These are phyloP conservation scores for Chenopodium quinoa DNA, from an alignment of 148 eudicot species.

Conservation along the genomic window DNA sequence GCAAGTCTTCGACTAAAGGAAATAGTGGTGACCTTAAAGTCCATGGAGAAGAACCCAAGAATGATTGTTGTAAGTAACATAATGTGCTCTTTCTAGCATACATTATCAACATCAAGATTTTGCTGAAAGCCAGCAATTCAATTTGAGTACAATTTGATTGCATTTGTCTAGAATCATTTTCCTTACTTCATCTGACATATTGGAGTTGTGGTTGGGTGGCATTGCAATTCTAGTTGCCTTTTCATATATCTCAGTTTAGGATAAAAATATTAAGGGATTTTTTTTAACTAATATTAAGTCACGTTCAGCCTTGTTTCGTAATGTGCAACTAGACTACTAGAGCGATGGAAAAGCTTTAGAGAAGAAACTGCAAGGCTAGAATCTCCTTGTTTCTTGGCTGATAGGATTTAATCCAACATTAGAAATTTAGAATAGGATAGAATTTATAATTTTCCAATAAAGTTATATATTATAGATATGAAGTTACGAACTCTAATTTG, in stretches of 20 bases:
- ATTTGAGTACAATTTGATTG: neutral
- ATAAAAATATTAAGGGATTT: neutral
- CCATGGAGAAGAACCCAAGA: conserved; percentile 29
- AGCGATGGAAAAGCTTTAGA: neutral
- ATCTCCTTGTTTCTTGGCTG: neutral
- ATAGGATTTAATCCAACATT: neutral
- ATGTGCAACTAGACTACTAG: neutral
- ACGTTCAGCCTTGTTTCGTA: neutral
- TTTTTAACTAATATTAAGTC: neutral
- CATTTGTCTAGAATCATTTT: neutral
- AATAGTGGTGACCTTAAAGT: conserved; percentile 23
- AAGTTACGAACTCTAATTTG: neutral
- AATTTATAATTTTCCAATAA: neutral
- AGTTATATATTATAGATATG: too few species aligned
- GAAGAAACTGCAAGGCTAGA: neutral
- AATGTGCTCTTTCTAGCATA: neutral
- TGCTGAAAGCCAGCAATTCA: conserved; percentile 2
- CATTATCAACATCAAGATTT: neutral
- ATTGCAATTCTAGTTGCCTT: neutral
- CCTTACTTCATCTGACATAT: neutral
- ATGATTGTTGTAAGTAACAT: conserved; percentile 43
- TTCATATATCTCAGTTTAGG: neutral
- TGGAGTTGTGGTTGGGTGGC: neutral
- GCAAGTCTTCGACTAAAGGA: conserved; percentile 36
- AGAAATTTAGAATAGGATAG: neutral